phyloP scores from a whole-genome alignment of 2,329 filamentous ascomycete genomes.

The Aspergillus sp. region DNA sequence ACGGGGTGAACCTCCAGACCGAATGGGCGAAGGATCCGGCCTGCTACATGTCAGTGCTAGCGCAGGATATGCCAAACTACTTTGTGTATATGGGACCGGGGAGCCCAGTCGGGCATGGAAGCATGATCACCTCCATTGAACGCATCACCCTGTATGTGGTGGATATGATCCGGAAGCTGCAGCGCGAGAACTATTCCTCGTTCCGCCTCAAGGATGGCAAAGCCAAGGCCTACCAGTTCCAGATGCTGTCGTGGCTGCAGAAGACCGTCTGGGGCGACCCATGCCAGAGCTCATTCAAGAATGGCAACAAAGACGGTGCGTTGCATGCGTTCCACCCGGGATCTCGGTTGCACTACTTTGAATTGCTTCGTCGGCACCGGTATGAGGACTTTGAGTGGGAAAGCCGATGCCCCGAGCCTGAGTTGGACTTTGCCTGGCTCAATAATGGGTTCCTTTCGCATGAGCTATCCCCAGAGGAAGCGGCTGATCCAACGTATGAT shows the following conservation, averaged over 20 bases:
- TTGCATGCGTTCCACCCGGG: neutral
- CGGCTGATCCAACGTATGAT: no score
- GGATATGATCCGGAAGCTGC: constrained; percentile 37
- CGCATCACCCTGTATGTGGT: constrained; percentile 46
- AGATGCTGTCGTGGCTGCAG: neutral
- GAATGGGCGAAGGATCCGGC: constrained; percentile 44
- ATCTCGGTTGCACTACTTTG: neutral
- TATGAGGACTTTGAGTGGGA: constrained; percentile 2
- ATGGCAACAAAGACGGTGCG: neutral
- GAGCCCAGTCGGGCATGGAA: constrained; percentile 44
- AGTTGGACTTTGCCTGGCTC: constrained; percentile 1
- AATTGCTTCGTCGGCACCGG: neutral
- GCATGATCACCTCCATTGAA: constrained; percentile 34
- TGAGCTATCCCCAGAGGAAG: neutral
- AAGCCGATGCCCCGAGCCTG: neutral
- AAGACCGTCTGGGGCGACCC: neutral
- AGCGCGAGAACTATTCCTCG: constrained; percentile 9
- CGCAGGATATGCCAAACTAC: constrained; percentile 50
- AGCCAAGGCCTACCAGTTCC: neutral
- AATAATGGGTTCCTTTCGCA: neutral
- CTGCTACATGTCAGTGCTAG: constrained; percentile 48
- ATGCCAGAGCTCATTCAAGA: constrained; percentile 1
- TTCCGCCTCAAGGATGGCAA: neutral
- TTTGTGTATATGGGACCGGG: constrained; percentile 34
- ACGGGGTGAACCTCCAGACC: constrained; percentile 29